Evolutionary conservation across 768 basidiomycete species (phyloP), one percentile per base, ranked within the genome.

Genomic region (Amylocystis lapponica): DNA sequence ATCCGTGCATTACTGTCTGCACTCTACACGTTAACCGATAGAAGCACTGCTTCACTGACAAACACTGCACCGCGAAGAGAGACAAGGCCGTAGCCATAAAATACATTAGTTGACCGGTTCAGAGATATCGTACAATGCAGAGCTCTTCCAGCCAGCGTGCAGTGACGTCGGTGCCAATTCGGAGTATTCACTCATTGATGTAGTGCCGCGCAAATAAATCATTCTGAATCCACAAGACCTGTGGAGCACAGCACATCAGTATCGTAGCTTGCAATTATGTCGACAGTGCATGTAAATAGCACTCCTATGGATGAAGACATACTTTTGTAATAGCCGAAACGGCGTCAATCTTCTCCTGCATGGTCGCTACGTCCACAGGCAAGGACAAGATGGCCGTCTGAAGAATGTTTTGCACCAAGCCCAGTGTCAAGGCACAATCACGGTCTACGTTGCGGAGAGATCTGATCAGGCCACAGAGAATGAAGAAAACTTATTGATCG

Each of bases 191-290:
- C 32, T 68, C 64, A 10, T 64, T 46, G 36, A 70, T 61, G 43
- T 72, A 72, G 45, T 72, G 68, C 7, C 69, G 63, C 3, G 69
- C 63, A 45, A 72, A 72, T 13, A 70, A 62, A 43, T 72, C 70
- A 39, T 74, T 75, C 54, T 75, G 73, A 19, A 74, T 69, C 73
- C 72, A 72, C n/a, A 74, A 51, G 16, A 73, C 57, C 71, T 73
- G 25, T 25, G 23, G 27, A 31, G 17, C 33, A 11, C 16, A 23
- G 34, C 33, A 27, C 39, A 33, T n/a, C 39, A 21, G 17, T 4
- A 39, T 9, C 25, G 11, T n/a, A n/a, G n/a, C 6, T 22, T 30
- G 12, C 20, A 8, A 17, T n/a, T 26, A 26, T 29, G 26, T 26
- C 12, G n/a, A 17, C 17, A 4, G 19, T 23, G 11, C n/a, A 32